Evolutionary conservation across 192 early-diverging fungal species (phyloP).

Genomic region (Linnemannia hyalina): DNA sequence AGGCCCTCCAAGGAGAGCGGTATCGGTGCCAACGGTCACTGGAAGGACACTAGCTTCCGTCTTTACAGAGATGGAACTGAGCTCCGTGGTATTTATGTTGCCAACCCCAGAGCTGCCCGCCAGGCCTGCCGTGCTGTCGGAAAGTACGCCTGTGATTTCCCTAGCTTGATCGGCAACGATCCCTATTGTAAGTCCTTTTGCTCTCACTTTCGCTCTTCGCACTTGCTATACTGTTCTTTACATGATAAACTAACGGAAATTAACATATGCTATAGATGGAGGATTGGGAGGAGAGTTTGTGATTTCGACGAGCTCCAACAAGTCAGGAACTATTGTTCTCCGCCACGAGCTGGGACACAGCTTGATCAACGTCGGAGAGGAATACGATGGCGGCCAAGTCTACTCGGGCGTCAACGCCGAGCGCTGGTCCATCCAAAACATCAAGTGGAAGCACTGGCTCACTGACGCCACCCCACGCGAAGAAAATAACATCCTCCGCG

Average conservation of each 20-base stretch:
- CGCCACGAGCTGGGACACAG: constrained; percentile 66
- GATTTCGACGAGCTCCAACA: constrained; percentile 68
- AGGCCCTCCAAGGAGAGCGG: constrained; percentile 63
- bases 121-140: constrained; percentile 64
- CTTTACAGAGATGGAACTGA: constrained; percentile 76
- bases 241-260: too few relatives aligned
- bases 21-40: constrained; percentile 64
- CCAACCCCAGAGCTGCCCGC: constrained; percentile 62
- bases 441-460: constrained; percentile 74
- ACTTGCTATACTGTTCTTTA: too few relatives aligned
- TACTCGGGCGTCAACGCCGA: constrained; percentile 68
- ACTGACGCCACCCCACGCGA: constrained; percentile 53
- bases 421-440: constrained; percentile 56
- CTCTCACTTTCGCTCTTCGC: background rate
- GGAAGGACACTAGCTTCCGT: constrained; percentile 68
- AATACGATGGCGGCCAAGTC: constrained; percentile 51
- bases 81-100: constrained; percentile 69
- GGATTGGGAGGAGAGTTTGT: constrained; percentile 75
- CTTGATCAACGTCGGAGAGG: constrained; percentile 52
- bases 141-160: constrained; percentile 69
- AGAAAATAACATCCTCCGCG: constrained; percentile 55
- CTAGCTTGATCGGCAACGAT: constrained; percentile 71
- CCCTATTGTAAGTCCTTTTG: constrained; percentile 54
- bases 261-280: constrained; percentile 46
- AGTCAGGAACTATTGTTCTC: constrained; percentile 69